A percentile compares a stretch with the other conserved stretches of the same genome.
Evolutionary conservation across 2,329 filamentous ascomycete genomes (phyloP).

Genomic region (Rosellinia necatrix): DNA sequence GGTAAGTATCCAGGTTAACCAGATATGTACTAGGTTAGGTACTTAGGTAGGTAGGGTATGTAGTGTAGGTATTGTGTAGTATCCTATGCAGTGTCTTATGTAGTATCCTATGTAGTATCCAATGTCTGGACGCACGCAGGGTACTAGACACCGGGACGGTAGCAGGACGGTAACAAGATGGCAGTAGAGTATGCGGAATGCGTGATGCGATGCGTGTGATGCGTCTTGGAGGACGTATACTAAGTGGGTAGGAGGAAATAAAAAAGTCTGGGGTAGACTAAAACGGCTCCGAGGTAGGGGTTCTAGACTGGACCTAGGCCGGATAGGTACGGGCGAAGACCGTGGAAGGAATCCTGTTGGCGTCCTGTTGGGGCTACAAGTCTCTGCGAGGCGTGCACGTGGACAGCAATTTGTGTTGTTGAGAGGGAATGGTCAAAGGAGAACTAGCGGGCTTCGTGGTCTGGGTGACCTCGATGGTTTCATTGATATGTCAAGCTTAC

Average conservation of each 20-base stretch:
- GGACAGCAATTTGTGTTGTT: constrained; percentile 8
- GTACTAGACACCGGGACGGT: no score
- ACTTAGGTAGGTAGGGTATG: neutral
- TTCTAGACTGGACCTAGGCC: neutral
- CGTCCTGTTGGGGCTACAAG: no score
- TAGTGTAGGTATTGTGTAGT: neutral
- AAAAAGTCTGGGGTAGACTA: constrained; percentile 23
- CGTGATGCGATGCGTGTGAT: neutral
- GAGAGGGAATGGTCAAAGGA: constrained; percentile 7
- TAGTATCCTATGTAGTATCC: neutral
- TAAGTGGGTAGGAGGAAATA: neutral
- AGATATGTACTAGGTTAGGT: no score
- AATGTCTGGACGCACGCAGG: no score
- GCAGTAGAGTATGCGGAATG: neutral
- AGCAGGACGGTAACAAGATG: no score
- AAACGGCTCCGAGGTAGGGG: neutral
- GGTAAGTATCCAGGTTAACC: no score
- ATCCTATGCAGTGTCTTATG: neutral
- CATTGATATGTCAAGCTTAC: constrained; percentile 30
- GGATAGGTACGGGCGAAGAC: no score
- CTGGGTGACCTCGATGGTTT: constrained; percentile 2
- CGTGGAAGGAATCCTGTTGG: no score
- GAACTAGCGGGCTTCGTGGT: no score
- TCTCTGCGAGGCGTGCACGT: constrained; percentile 21
- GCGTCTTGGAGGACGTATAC: neutral